Conservation (phyloP, 108 stramenopile species). For the Aurantiochytrium sp. region DNA sequence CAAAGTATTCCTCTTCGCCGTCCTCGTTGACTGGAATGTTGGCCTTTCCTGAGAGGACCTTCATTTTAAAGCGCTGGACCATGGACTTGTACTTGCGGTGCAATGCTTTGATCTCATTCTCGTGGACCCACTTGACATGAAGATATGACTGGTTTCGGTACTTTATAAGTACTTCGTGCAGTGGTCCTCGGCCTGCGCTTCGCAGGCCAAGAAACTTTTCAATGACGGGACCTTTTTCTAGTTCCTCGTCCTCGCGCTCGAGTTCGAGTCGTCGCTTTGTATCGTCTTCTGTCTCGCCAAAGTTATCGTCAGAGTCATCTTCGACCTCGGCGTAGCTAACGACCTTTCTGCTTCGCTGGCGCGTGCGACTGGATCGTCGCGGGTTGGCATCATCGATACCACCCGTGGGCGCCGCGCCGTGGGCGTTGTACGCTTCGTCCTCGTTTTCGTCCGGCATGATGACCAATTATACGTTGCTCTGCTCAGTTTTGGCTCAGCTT, state of each 20-base stretch:
- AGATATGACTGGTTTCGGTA: not conserved
- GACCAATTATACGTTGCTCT: too few relatives aligned
- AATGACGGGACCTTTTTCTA: not conserved
- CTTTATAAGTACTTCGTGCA: not conserved
- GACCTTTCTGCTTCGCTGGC: not conserved
- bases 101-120: not conserved
- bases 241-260: not conserved
- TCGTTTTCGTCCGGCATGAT: too few relatives aligned
- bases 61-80: not conserved
- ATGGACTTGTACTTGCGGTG: not conserved
- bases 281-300: not conserved
- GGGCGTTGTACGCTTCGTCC: too few relatives aligned
- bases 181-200: not conserved
- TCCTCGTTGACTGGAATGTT: not conserved
- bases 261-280: not conserved
- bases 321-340: not conserved
- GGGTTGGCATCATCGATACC: not conserved
- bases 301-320: not conserved
- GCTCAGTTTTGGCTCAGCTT: too few relatives aligned
- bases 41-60: not conserved
- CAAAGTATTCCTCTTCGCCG: not conserved
- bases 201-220: constrained; percentile 3
- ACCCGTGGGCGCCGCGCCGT: not conserved
- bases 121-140: constrained; percentile 1
- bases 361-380: not conserved